Evolutionary conservation across 1,284 basidiomycete species (phyloP).

Genomic region (Trichosporon asahii): DNA sequence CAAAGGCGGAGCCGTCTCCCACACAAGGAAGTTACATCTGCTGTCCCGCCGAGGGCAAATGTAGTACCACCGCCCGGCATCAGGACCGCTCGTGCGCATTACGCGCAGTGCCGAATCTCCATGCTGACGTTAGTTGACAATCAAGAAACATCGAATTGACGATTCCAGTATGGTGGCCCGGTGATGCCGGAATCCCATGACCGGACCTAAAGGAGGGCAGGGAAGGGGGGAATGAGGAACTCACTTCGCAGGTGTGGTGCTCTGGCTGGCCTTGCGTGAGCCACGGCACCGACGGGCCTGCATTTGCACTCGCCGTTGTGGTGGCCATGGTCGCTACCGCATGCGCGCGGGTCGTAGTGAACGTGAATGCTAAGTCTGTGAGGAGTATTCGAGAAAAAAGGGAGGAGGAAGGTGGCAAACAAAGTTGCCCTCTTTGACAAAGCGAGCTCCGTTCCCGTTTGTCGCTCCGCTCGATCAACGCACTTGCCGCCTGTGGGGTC

Average conservation of each 20-base stretch:
- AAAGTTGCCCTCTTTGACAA: too few species aligned
- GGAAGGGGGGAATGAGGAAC: neutral
- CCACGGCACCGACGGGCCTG: neutral
- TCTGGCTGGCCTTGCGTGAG: neutral
- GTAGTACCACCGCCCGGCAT: neutral
- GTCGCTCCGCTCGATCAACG: too few species aligned
- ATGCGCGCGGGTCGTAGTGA: neutral
- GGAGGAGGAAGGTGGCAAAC: too few species aligned
- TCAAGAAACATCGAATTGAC: too few species aligned
- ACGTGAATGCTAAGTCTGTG: too few species aligned
- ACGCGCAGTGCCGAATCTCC: neutral
- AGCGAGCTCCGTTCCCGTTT: too few species aligned
- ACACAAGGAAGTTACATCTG: neutral
- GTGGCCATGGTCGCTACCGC: neutral
- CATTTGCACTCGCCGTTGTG: neutral
- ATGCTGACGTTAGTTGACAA: neutral
- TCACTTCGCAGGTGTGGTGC: neutral
- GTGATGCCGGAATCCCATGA: too few species aligned
- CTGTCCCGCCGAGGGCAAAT: neutral
- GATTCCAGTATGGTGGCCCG: too few species aligned
- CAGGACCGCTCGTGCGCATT: neutral
- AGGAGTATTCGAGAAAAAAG: too few species aligned
- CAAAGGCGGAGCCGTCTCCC: neutral
- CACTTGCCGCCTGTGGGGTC: too few species aligned
- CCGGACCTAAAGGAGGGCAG: too few species aligned